Conservation (phyloP, 352 stramenopile species). For the Phytopythium kandeliae region DNA sequence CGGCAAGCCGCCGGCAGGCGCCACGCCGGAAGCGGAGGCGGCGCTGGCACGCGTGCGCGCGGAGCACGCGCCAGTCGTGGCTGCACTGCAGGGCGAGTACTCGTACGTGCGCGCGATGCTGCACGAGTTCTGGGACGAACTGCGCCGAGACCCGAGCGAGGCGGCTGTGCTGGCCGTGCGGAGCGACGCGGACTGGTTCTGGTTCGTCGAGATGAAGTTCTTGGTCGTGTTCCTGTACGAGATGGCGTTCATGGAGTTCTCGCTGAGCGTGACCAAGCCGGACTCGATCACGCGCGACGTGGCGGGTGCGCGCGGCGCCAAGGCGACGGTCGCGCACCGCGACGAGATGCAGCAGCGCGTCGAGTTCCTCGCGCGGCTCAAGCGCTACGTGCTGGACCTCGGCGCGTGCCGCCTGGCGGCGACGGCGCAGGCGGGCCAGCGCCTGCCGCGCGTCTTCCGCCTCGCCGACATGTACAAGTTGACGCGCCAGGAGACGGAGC, state of each 20-base stretch:
- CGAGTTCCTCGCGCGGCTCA: slow-evolving; percentile 54
- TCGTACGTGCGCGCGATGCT: slow-evolving; percentile 61
- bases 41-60: slow-evolving; percentile 11
- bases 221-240: slow-evolving; percentile 80
- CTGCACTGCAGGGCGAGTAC: slow-evolving; percentile 30
- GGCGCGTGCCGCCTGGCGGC: slow-evolving; percentile 42
- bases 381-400: slow-evolving; percentile 54
- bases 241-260: slow-evolving; percentile 85
- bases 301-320: slow-evolving; percentile 11
- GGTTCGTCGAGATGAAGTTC: slow-evolving; percentile 78
- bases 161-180: slow-evolving; percentile 23
- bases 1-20: too few relatives aligned
- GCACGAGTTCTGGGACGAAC: slow-evolving; percentile 62
- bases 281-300: slow-evolving; percentile 48
- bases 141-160: slow-evolving; percentile 45
- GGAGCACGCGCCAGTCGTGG: slow-evolving; percentile 22
- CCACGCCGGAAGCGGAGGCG: too few relatives aligned
- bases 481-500: slow-evolving; percentile 57
- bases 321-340: slow-evolving; percentile 58
- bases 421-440: slow-evolving; percentile 28
- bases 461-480: slow-evolving; percentile 73
- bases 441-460: slow-evolving; percentile 60
- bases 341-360: slow-evolving; percentile 76
- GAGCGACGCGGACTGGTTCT: slow-evolving; percentile 72
- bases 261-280: slow-evolving; percentile 74